Evolutionary conservation across 2,329 filamentous ascomycete genomes (phyloP).

Genomic region (Paraphoma chrysanthemicola): DNA sequence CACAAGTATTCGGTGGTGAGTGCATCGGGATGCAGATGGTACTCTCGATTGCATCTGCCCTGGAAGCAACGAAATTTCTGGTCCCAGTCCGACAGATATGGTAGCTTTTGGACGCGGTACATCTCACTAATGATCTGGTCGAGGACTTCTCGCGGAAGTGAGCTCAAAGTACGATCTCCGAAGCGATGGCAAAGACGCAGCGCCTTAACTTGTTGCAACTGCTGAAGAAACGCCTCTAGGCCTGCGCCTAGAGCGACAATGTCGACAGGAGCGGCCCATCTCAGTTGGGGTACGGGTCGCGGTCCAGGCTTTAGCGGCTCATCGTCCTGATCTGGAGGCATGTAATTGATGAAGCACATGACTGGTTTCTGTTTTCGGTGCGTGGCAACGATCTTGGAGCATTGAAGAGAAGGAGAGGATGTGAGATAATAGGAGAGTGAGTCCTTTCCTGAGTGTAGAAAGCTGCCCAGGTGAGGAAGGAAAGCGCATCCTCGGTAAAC

Average conservation of each 20-base stretch:
- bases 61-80: conserved; percentile 3
- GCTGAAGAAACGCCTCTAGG: conserved; percentile 4
- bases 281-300: neutral
- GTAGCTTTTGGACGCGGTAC: neutral
- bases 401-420: too few species aligned
- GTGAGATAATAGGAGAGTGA: too few species aligned
- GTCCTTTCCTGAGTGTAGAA: too few species aligned
- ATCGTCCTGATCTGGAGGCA: too few species aligned
- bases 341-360: too few species aligned
- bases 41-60: neutral
- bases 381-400: too few species aligned
- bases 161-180: neutral
- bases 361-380: too few species aligned
- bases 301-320: too few species aligned
- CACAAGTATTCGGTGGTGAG: neutral
- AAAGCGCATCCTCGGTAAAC: too few species aligned
- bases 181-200: conserved; percentile 16
- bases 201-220: neutral
- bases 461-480: too few species aligned
- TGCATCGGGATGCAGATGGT: neutral
- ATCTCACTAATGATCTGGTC: conserved; percentile 8
- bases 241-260: conserved; percentile 10
- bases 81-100: neutral
- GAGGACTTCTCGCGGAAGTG: conserved; percentile 12
- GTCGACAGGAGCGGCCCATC: conserved; percentile 9